Percentiles rank a stretch among this genome's conserved stretches.
These are phyloP conservation scores for Evansstolkia leycettana DNA, from an alignment of 495 filamentous ascomycete genomes.

Conservation along the genomic window DNA sequence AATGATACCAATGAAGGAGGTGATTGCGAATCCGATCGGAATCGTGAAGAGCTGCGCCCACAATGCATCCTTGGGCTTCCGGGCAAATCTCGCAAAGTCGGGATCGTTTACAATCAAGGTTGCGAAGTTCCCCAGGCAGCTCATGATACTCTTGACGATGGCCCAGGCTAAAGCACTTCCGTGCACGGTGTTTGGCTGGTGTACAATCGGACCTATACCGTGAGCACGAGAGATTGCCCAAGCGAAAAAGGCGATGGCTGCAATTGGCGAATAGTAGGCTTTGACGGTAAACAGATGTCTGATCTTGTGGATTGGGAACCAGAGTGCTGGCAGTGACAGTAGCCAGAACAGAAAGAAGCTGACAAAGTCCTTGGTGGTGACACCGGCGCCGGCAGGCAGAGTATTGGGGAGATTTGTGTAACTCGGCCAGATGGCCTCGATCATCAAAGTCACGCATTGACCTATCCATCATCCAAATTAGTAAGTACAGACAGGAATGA, in stretches of 20 bases:
- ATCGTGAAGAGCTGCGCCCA: constrained; percentile 87
- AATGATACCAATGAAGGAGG: constrained; percentile 88
- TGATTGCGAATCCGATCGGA: constrained; percentile 74
- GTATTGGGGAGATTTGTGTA: constrained; percentile 54
- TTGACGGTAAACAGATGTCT: constrained; percentile 90
- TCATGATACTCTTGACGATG: constrained; percentile 76
- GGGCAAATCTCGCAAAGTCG: constrained; percentile 81
- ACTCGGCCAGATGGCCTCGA: constrained; percentile 66
- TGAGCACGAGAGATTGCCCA: constrained; percentile 79
- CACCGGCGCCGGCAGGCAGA: constrained; percentile 52
- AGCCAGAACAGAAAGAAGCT: constrained; percentile 85
- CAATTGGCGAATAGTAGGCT: constrained; percentile 70
- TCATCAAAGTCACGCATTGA: constrained; percentile 71
- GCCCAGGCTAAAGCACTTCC: constrained; percentile 70
- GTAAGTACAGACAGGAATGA: background rate
- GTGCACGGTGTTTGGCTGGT: constrained; percentile 49
- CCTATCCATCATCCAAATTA: constrained; percentile 19
- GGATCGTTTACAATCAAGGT: constrained; percentile 71
- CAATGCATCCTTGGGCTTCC: constrained; percentile 67
- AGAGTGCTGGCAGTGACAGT: constrained; percentile 69
- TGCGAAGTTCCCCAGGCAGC: constrained; percentile 84
- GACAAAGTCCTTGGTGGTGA: constrained; percentile 60
- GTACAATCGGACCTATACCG: constrained; percentile 75
- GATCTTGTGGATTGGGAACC: constrained; percentile 48
- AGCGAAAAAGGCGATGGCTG: constrained; percentile 79